Percentiles rank a stretch among this genome's conserved stretches.
Conservation (phyloP, 192 early-diverging fungal species). For the Diversispora epigaea region DNA sequence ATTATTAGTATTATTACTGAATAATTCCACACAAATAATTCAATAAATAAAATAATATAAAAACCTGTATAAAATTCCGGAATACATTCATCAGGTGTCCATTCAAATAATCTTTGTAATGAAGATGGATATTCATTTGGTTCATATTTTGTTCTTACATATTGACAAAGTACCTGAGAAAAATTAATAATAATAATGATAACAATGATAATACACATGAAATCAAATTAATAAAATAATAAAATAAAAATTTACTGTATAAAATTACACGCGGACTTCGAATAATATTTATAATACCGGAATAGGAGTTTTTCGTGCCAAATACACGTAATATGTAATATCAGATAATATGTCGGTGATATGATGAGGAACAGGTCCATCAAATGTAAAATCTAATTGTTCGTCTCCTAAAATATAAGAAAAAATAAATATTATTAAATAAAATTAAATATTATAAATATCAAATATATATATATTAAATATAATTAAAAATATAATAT, state of each 20-base stretch:
- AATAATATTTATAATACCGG: slow-evolving; percentile 36
- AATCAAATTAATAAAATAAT: not conserved
- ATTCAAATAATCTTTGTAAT: slow-evolving; percentile 60
- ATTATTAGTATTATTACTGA: no score
- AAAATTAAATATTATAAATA: no score
- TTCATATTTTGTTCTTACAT: slow-evolving; percentile 66
- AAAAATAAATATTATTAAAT: no score
- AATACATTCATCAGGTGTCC: slow-evolving; percentile 76
- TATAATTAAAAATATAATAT: no score
- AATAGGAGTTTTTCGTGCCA: slow-evolving; percentile 62
- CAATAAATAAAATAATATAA: not conserved
- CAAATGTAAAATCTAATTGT: slow-evolving; percentile 68
- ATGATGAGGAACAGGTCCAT: slow-evolving; percentile 66
- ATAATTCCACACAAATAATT: not conserved
- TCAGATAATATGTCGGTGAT: slow-evolving; percentile 69
- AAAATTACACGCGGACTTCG: no score
- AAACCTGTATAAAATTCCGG: slow-evolving; percentile 66
- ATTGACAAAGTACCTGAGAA: slow-evolving; percentile 57
- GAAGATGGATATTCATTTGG: slow-evolving; percentile 68
- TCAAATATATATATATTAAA: no score
- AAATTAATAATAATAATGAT: not conserved
- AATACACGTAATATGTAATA: slow-evolving; percentile 69
- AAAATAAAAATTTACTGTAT: not conserved
- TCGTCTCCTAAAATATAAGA: slow-evolving; percentile 51
- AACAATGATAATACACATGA: not conserved